These are phyloP conservation scores for Candida patagonica DNA, from an alignment of 805 yeast genomes.

Conservation along the genomic window DNA sequence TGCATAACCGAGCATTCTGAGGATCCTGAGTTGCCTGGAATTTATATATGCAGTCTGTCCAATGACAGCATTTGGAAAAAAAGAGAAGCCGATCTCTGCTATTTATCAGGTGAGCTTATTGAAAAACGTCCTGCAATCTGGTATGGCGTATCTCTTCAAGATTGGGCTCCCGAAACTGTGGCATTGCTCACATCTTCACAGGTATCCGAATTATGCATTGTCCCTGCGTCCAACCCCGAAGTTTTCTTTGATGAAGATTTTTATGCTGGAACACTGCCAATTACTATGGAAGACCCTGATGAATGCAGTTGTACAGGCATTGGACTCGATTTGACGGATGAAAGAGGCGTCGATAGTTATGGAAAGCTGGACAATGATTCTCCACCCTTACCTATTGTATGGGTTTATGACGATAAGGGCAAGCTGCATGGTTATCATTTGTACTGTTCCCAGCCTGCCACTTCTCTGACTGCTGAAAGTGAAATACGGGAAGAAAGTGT, in stretches of 20 bases:
- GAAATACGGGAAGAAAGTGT: too few relatives aligned
- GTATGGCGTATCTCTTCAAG: not conserved
- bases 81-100: not conserved
- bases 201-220: not conserved
- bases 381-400: slow-evolving; percentile 1
- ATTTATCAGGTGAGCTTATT: not conserved
- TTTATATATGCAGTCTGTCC: not conserved
- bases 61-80: not conserved
- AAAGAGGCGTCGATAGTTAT: not conserved
- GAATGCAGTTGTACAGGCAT: not conserved
- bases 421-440: slow-evolving; percentile 2
- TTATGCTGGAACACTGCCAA: not conserved
- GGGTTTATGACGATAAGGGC: not conserved
- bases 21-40: not conserved
- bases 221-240: not conserved
- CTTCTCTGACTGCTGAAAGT: too few relatives aligned
- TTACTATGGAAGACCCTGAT: not conserved
- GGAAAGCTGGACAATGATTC: not conserved
- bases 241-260: not conserved
- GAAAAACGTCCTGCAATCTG: not conserved
- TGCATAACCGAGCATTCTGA: not conserved
- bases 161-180: slow-evolving; percentile 1
- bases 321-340: not conserved
- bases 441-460: not conserved
- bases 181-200: not conserved